These are phyloP conservation scores for Venturia oleaginea DNA, from an alignment of 2,329 filamentous ascomycete genomes.

Conservation along the genomic window DNA sequence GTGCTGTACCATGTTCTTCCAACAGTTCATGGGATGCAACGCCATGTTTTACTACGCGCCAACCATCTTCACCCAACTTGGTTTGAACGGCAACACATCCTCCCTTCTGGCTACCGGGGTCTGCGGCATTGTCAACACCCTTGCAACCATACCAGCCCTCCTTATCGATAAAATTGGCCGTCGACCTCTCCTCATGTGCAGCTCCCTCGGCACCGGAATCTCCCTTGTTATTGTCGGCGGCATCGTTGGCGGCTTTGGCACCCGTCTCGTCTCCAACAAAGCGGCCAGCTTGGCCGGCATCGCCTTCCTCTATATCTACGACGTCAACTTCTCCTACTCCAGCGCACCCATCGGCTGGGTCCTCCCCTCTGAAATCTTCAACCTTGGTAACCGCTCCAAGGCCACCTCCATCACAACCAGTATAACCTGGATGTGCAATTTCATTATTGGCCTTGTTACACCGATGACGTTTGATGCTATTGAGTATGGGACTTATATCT, in stretches of 20 bases:
- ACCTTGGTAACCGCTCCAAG: too few species aligned
- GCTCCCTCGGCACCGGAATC: conserved; percentile 43
- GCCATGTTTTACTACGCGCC: conserved; percentile 59
- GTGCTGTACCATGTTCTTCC: conserved; percentile 50
- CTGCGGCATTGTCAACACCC: conserved; percentile 63
- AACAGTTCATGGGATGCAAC: conserved; percentile 58
- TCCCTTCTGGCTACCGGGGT: conserved; percentile 65
- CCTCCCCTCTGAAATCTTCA: too few species aligned
- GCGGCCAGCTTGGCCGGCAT: conserved; percentile 11
- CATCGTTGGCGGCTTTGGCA: conserved; percentile 22
- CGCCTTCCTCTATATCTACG: too few species aligned
- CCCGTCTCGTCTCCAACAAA: not conserved
- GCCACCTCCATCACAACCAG: too few species aligned
- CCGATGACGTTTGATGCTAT: too few species aligned
- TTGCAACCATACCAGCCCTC: conserved; percentile 59
- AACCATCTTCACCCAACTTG: conserved; percentile 58
- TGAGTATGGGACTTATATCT: too few species aligned
- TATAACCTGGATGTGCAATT: too few species aligned
- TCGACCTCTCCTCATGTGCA: conserved; percentile 55
- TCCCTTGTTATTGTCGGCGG: conserved; percentile 25
- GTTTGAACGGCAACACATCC: conserved; percentile 47
- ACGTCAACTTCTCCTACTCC: too few species aligned
- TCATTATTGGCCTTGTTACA: too few species aligned
- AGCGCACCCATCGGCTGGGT: too few species aligned
- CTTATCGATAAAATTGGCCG: conserved; percentile 57